Evolutionary conservation across 2,329 filamentous ascomycete genomes (phyloP).

Genomic region (Penicillium rolfsii): DNA sequence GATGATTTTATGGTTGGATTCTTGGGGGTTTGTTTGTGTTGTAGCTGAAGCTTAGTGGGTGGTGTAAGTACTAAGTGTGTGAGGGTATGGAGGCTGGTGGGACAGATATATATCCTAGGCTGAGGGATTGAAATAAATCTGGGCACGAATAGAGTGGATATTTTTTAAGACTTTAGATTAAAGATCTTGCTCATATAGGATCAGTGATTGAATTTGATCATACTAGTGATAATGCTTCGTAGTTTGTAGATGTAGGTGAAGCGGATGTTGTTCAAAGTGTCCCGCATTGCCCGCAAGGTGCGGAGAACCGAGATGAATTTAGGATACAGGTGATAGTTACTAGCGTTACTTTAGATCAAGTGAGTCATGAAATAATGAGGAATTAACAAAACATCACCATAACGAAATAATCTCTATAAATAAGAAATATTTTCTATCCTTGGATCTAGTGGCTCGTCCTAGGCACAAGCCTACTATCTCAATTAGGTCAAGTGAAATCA

Average conservation of each 20-base stretch:
- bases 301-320: not conserved
- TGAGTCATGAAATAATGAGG: not conserved
- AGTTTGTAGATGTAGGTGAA: not conserved
- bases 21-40: not conserved
- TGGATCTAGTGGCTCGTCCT: not conserved
- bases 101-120: not conserved
- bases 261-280: not conserved
- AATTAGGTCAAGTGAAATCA: conserved; percentile 4
- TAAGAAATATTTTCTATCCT: not conserved
- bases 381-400: not conserved
- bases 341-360: not conserved
- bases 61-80: not conserved
- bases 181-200: too few species aligned
- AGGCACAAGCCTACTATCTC: too few species aligned
- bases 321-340: not conserved
- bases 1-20: not conserved
- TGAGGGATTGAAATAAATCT: not conserved
- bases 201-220: not conserved
- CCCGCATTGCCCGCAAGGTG: not conserved
- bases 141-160: not conserved
- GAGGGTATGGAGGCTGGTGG: not conserved
- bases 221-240: not conserved
- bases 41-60: not conserved
- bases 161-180: not conserved
- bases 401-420: not conserved